Percentiles rank a stretch among this genome's conserved stretches.
phyloP scores from a whole-genome alignment of 768 basidiomycete genomes.

The Filobasidium floriforme region DNA sequence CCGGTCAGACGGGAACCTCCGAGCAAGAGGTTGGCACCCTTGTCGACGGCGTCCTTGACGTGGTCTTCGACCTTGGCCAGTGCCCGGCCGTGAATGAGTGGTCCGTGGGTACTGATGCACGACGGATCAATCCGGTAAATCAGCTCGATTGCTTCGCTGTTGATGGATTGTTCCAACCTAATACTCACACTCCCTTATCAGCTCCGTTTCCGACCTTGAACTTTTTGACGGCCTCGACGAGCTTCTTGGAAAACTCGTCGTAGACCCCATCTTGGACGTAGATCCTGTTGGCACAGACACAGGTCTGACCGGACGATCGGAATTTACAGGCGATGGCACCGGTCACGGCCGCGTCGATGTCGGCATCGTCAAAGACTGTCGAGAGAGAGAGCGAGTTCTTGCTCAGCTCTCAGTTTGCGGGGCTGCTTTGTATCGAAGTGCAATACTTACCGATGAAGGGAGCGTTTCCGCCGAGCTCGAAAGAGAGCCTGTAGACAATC shows the following conservation, averaged over 20 bases:
- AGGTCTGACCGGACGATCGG: slow-evolving; percentile 42
- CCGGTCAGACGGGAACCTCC: slow-evolving; percentile 67
- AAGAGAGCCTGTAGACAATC: slow-evolving; percentile 4
- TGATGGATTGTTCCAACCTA: not conserved
- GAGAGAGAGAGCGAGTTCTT: not conserved
- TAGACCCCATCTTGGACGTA: slow-evolving; percentile 60
- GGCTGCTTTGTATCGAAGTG: not conserved
- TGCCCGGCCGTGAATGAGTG: slow-evolving; percentile 79
- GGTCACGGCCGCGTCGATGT: slow-evolving; percentile 82
- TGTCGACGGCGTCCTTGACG: slow-evolving; percentile 74
- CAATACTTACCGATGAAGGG: slow-evolving; percentile 65
- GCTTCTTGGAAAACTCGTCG: slow-evolving; percentile 79
- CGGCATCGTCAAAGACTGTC: slow-evolving; percentile 79
- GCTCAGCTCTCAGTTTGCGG: too few relatives aligned
- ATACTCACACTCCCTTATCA: slow-evolving; percentile 61
- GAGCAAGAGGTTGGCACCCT: slow-evolving; percentile 78
- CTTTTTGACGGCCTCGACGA: slow-evolving; percentile 56
- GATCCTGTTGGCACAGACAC: slow-evolving; percentile 39
- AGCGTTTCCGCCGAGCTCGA: slow-evolving; percentile 66
- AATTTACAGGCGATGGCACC: slow-evolving; percentile 52
- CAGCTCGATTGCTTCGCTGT: not conserved
- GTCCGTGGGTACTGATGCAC: slow-evolving; percentile 65
- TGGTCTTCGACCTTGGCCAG: slow-evolving; percentile 76
- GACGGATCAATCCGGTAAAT: not conserved
- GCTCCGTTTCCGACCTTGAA: slow-evolving; percentile 80